A percentile compares a stretch with the other conserved stretches of the same genome.
Conservation (phyloP, 2,329 filamentous ascomycete species). For the Didymella pinodella region DNA sequence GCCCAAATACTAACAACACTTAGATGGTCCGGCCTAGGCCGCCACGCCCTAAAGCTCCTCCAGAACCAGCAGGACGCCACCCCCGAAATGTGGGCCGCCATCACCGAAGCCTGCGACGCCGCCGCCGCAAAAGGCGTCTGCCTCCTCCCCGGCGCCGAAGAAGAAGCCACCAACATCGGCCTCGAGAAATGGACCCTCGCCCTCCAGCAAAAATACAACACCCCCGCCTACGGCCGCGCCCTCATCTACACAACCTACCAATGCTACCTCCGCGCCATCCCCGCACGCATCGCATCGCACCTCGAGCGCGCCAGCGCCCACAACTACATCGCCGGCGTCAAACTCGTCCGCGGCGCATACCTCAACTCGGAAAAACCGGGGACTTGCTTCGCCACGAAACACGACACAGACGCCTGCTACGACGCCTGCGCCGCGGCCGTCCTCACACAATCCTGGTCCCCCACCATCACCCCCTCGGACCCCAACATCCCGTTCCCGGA, state of each 20-base stretch:
- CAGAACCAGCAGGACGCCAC: conserved; percentile 69
- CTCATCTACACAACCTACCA: conserved; percentile 76
- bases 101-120: conserved; percentile 76
- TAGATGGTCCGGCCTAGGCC: conserved; percentile 82
- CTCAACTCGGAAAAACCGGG: conserved; percentile 59
- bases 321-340: conserved; percentile 63
- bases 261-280: conserved; percentile 62
- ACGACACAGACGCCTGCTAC: conserved; percentile 68
- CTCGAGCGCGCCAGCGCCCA: conserved; percentile 56
- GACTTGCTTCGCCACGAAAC: conserved; percentile 63
- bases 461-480: conserved; percentile 56
- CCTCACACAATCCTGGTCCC: conserved; percentile 69
- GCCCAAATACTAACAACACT: conserved; percentile 25
- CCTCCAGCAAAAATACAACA: conserved; percentile 82
- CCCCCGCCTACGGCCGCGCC: conserved; percentile 59
- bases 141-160: conserved; percentile 86
- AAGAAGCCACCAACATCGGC: conserved; percentile 77
- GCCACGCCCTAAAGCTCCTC: conserved; percentile 72
- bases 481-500: conserved; percentile 50
- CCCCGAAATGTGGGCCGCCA: conserved; percentile 70
- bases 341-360: conserved; percentile 66
- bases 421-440: conserved; percentile 74
- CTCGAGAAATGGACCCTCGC: conserved; percentile 81
- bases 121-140: conserved; percentile 73
- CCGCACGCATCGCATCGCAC: conserved; percentile 55